Evolutionary conservation across 345 rosid species (phyloP).

Genomic region (Camelina hispida): DNA sequence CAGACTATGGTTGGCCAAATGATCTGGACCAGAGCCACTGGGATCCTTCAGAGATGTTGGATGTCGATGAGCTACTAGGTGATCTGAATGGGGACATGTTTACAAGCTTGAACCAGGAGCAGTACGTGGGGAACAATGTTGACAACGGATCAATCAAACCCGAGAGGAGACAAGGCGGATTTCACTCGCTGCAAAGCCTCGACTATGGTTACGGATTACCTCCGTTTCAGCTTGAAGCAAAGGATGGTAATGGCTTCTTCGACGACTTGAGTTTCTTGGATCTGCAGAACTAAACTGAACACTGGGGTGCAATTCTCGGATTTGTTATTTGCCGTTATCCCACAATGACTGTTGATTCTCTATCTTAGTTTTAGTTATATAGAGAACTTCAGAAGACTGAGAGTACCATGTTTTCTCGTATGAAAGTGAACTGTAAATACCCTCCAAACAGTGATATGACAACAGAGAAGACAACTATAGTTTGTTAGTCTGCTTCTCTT

Average conservation of each 20-base stretch:
- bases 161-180: not conserved
- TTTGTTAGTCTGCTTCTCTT: not conserved
- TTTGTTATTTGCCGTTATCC: not conserved
- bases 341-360: constrained; percentile 20
- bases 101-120: not conserved
- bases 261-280: constrained; percentile 38
- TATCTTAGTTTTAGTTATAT: constrained; percentile 31
- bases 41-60: constrained; percentile 37
- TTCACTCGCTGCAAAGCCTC: constrained; percentile 5
- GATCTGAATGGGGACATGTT: constrained; percentile 37
- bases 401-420: not conserved
- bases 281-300: constrained; percentile 8
- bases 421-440: constrained; percentile 20
- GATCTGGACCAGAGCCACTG: constrained; percentile 19
- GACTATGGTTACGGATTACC: constrained; percentile 32
- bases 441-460: too few relatives aligned
- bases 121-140: not conserved
- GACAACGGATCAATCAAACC: not conserved
- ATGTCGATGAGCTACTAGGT: constrained; percentile 52
- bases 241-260: constrained; percentile 31
- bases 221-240: constrained; percentile 36
- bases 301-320: not conserved
- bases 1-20: constrained; percentile 39
- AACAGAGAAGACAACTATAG: not conserved
- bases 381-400: constrained; percentile 21